These are phyloP conservation scores for Drechslera avenae DNA, from an alignment of 2,329 filamentous ascomycete genomes.

Conservation along the genomic window DNA sequence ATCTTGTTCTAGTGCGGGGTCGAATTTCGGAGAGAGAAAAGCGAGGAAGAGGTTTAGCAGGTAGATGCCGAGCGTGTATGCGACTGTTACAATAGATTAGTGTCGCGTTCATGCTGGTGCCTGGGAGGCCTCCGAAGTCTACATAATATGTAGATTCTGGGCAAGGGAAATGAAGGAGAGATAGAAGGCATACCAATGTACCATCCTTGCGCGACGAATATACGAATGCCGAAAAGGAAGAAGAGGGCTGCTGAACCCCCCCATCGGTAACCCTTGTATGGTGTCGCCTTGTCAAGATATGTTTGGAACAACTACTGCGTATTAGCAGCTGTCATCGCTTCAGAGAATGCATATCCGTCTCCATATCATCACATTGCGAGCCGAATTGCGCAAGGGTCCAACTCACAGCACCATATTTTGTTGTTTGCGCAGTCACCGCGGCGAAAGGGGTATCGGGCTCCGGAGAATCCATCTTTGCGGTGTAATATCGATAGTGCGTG, in stretches of 20 bases:
- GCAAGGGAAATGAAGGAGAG: not conserved
- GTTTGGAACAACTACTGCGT: constrained; percentile 81
- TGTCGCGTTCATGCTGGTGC: not conserved
- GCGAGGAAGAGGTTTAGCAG: constrained; percentile 98
- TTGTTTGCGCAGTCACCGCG: constrained; percentile 84
- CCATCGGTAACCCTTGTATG: constrained; percentile 90
- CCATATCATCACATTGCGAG: not conserved
- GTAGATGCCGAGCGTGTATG: constrained; percentile 97
- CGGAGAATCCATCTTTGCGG: constrained; percentile 73
- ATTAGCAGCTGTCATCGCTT: constrained; percentile 20
- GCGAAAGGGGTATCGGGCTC: constrained; percentile 94
- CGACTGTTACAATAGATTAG: constrained; percentile 63
- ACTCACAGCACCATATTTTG: constrained; percentile 72
- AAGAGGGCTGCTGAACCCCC: constrained; percentile 77
- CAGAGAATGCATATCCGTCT: not conserved
- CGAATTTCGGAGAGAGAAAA: constrained; percentile 97
- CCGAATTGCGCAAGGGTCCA: constrained; percentile 17
- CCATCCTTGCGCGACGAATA: constrained; percentile 94
- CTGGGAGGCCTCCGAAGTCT: not conserved
- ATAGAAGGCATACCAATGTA: constrained; percentile 76
- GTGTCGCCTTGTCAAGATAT: constrained; percentile 90
- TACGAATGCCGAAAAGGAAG: constrained; percentile 82
- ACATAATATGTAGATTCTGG: not conserved
- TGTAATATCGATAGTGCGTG: constrained; percentile 1
- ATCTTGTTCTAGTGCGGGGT: constrained; percentile 92